Conservation (phyloP, 2,329 filamentous ascomycete species). For the Acarospora socialis region DNA sequence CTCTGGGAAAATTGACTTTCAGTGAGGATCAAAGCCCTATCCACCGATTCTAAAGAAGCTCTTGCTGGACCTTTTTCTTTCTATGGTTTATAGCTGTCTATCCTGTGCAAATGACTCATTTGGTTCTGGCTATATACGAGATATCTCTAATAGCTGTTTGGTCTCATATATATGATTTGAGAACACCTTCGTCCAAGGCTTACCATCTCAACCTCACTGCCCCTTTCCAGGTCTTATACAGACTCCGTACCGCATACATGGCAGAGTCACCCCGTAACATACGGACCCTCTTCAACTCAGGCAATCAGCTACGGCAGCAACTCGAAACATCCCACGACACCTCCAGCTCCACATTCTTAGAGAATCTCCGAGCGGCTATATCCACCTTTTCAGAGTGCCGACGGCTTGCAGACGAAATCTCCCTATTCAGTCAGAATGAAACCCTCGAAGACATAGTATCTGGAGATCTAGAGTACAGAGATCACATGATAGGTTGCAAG, state of each 20-base stretch:
- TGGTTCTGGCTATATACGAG: too few species aligned
- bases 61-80: too few species aligned
- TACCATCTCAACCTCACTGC: not conserved
- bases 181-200: not conserved
- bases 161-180: too few species aligned
- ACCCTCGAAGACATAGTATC: constrained; percentile 74
- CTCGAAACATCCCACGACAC: constrained; percentile 52
- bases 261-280: constrained; percentile 40
- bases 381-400: constrained; percentile 60
- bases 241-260: constrained; percentile 15
- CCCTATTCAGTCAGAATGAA: constrained; percentile 86
- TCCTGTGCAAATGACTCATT: too few species aligned
- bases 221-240: too few species aligned
- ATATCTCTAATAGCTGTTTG: too few species aligned
- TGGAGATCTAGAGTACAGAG: constrained; percentile 56
- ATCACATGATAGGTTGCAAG: not conserved
- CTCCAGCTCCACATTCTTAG: constrained; percentile 50
- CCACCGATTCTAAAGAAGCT: too few species aligned
- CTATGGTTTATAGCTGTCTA: too few species aligned
- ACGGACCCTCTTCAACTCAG: constrained; percentile 38
- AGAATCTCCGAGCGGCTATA: constrained; percentile 53
- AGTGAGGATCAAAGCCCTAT: too few species aligned
- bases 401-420: constrained; percentile 52
- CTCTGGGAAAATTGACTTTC: too few species aligned
- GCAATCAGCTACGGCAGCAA: constrained; percentile 39